Base-by-base conservation (phyloP, 164 flowering plant genomes). In the Macadamia tetraphylla region DNA sequence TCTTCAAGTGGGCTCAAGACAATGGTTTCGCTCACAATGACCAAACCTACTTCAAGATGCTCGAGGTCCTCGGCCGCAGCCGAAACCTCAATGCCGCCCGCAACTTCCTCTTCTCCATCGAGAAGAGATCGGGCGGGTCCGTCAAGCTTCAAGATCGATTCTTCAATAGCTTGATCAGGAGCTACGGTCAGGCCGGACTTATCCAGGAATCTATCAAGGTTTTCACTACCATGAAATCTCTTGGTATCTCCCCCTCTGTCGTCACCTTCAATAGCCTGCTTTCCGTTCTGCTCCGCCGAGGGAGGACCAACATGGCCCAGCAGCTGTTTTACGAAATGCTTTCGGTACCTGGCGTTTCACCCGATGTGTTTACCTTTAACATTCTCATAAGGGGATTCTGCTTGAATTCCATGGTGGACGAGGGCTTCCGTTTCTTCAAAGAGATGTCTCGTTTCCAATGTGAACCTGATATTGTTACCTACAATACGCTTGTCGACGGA, bases 401-500 rank as follows among this genome's bases (percentile, higher is more conserved):
- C 73, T 71, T 75, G 84, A 87, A 86, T 57, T 76, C 84, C 0
- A 86, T 82, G 94, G 85, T 88, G 6, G 92, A 85, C 68, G 83
- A 86, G 42, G 93, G 86, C 51, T 86, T 85, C 73, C 72, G 79
- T 35, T 77, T 86, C 66, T 88, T 90, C 69, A 85, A 82, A 52
- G 88, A 88, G 64, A 90, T 88, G 92, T 68, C 79, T 17, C 55
- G 67, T 5, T 70, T 77, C 67, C 59, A 70, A 6, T 79, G 84
- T 67, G 69, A 67, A 0, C 90, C 96, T 2, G 92, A 90, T 81
- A 69, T 92, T 29, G 70, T 92, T 48, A 88, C 91, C 0, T 90
- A 87, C 65, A 87, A 88, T 67, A 85, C 98, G 1, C 81, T 92
- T 70, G 84, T 90, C 14, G 96, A 92, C 70, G 96, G 96, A 4